Base-by-base conservation (phyloP, 108 stramenopile genomes). In the Epithemia pelagica region DNA sequence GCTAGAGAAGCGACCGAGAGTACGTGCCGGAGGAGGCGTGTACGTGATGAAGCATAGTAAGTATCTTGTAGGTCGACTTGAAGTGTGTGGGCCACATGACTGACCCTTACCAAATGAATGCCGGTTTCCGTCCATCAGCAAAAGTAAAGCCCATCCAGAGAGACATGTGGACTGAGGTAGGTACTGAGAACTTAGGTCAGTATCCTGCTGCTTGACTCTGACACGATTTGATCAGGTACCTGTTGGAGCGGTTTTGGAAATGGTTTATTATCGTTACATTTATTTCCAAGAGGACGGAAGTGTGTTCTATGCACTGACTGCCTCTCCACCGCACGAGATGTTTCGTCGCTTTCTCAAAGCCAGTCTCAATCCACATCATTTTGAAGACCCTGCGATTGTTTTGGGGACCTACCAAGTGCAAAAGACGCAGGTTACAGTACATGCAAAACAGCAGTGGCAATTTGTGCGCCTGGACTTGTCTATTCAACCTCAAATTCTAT, bases 231-330 rank as follows among this genome's bases (percentile, higher is more conserved):
- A 31, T 15, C 30, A 71, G 70, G 65, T 91, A 51, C 90, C 90
- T 8, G 58, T 77, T n/a, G 90, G 90, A 8, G 90, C 90, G 10
- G 72, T 92, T 65, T 57, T 92, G 20, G 88, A 89, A 75, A 79
- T 78, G 52, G 73, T 81, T 0, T 91, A 91, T 31, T 91, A 86
- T 56, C 68, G 86, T 59, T 88, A 88, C 53, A 58, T 87, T 10
- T 87, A 88, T 64, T 91, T 91, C 73, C 84, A 87, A 58, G 90
- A 91, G 75, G 84, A 89, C 58, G 90, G 90, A 30, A 72, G 85
- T n/a, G 85, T 83, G 1, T 67, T 89, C 60, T 91, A 91, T 68
- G 87, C 87, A 0, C 62, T 91, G 27, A 85, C 87, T 1, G 67
- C 80, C n/a, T 64, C 77, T 10, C 65, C 80, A 23, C 90, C 90